Evolutionary conservation across 2,329 filamentous ascomycete genomes (phyloP), one percentile per base, ranked within the genome.

Genomic region (Cercospora sp.): DNA sequence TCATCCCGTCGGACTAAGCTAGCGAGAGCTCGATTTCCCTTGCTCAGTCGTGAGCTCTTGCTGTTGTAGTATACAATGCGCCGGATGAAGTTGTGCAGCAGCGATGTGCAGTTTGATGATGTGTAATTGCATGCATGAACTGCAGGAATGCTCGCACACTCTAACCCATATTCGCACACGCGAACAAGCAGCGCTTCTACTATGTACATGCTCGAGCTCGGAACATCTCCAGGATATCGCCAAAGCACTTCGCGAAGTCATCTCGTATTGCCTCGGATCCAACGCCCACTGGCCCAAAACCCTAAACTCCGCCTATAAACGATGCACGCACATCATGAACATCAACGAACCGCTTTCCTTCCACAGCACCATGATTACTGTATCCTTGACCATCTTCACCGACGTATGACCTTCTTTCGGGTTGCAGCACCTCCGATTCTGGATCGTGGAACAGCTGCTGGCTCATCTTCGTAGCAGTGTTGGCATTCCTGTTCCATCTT

Each of bases 401-500:
- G 64, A n/a, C 69, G 64, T 20, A 63, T 53, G 16, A 70, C 69
- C 59, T 73, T 70, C 65, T 70, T 73, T 16, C 69, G 63, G 48
- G 30, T 58, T 5, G 36, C 63, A 9, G 64, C 68, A 28, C 68
- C 66, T 30, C 69, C 71, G 2, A 66, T 61, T 40, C 65, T 68
- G 3, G 64, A 65, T 30, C 72, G 62, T 12, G 73, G 67, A 26
- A 71, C 53, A 10, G 65, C 65, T 5, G 69, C 65, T 30, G 71
- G 68, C 9, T 67, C 66, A 61, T 73, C 72, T 36, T 73, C 70
- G 23, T 63, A 68, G 64, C 78, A 80, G 18, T 65, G 66, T 40
- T 69, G 57, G 66, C 78, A 80, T 16, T 74, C 69, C 26, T 73
- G 68, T n/a, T 80, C 78, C 69, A 80, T 74, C 68, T 76, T 75